A percentile compares a stretch with the other conserved stretches of the same genome.
Evolutionary conservation across 495 filamentous ascomycete species (phyloP).

Genomic region (Cercophora samala): DNA sequence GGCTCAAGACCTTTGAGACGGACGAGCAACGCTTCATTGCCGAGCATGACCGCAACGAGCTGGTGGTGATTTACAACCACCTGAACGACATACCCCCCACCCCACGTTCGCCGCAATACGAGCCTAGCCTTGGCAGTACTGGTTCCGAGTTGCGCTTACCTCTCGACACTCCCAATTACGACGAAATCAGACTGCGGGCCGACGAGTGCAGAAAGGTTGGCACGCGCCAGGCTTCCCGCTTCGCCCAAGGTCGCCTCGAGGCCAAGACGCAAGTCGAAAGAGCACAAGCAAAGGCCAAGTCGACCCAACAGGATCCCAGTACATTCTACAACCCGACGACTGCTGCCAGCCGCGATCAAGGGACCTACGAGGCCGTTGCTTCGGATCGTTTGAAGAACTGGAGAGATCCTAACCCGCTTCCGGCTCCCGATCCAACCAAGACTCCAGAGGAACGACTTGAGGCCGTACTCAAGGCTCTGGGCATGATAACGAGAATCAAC

Average conservation of each 20-base stretch:
- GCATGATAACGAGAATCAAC: slow-evolving; percentile 26
- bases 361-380: slow-evolving; percentile 30
- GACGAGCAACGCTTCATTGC: slow-evolving; percentile 65
- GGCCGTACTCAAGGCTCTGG: slow-evolving; percentile 24
- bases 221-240: slow-evolving; percentile 7
- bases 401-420: slow-evolving; percentile 14
- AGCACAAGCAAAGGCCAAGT: background rate
- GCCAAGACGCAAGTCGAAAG: slow-evolving; percentile 20
- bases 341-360: slow-evolving; percentile 24
- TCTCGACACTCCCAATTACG: slow-evolving; percentile 21
- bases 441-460: background rate
- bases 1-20: slow-evolving; percentile 55
- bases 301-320: background rate
- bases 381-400: slow-evolving; percentile 39
- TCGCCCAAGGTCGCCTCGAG: slow-evolving; percentile 23
- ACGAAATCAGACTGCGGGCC: slow-evolving; percentile 30
- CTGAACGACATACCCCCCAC: slow-evolving; percentile 70
- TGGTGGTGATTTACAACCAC: slow-evolving; percentile 79
- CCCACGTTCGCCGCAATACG: slow-evolving; percentile 64
- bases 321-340: slow-evolving; percentile 8
- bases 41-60: slow-evolving; percentile 68
- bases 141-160: slow-evolving; percentile 20
- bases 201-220: background rate
- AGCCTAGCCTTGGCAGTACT: slow-evolving; percentile 17
- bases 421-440: background rate